Base-by-base conservation (phyloP, 257 asterid species). In the Solanum gandarillasii region DNA sequence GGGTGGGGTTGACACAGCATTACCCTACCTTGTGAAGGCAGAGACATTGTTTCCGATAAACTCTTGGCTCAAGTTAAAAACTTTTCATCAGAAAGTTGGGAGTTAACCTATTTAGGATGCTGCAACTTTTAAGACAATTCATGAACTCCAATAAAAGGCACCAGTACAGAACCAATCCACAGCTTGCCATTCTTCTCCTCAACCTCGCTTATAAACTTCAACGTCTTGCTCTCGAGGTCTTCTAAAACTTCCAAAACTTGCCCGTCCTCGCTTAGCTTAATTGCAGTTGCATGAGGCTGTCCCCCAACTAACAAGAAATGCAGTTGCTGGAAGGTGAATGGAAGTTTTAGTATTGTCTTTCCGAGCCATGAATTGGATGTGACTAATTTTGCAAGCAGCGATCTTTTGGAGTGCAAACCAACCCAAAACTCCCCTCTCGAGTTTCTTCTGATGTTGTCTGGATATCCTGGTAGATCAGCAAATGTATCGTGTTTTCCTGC, bases 351-450 rank as follows among this genome's bases (percentile, higher is more conserved):
- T 73, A 92, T 29, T 32, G 86, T 23, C 5, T 86, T 90, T 11
- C 97, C 97, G 0, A 92, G 70, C 93, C 91, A 92, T 1, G 92
- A 87, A 68, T 92, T 85, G 9, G 94, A 88, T 41, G 87, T 81
- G 5, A 86, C 83, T 88, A 89, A 86, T 83, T 89, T 90, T 23
- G 93, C 52, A 12, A 93, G 25, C 14, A 82, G 14, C 27, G 90
- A 93, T 1, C 83, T 41, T 89, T 94, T 95, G 1, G 94, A 87
- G 87, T 95, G 96, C 89, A 95, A 88, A 20, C 93, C 98, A 1
- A 95, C 96, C 98, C 98, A 94, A 76, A 91, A 95, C 3, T 94
- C 94, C 12, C 97, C 96, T 29, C 89, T 92, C 1, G 92, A 81
- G 84, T 93, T 94, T 87, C 93, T 89, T 87, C 95, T 93, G 13